A percentile compares a stretch with the other conserved stretches of the same genome.
Conservation (phyloP, 495 filamentous ascomycete species). For the Xanthoparmelia taractica region DNA sequence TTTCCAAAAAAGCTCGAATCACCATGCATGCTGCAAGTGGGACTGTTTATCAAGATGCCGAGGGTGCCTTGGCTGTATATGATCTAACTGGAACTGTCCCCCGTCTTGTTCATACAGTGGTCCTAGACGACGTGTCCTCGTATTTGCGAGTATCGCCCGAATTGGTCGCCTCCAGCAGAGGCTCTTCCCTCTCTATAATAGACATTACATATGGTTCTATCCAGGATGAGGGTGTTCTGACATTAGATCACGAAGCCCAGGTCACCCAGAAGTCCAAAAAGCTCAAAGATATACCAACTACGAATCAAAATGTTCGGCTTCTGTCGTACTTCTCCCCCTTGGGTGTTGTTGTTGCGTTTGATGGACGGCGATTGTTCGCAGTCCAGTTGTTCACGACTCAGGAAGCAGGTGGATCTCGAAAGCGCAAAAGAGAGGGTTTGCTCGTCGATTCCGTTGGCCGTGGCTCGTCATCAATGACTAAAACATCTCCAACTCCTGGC, state of each 20-base stretch:
- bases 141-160: constrained; percentile 21
- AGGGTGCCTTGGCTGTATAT: constrained; percentile 14
- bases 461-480: constrained; percentile 28
- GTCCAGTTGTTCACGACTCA: constrained; percentile 38
- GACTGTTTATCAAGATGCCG: constrained; percentile 17
- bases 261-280: not conserved
- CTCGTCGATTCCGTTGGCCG: constrained; percentile 65
- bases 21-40: constrained; percentile 18
- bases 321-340: constrained; percentile 44
- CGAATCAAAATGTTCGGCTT: constrained; percentile 24
- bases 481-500: not conserved
- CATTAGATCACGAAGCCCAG: not conserved
- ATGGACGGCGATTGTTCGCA: constrained; percentile 41
- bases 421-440: constrained; percentile 57
- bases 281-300: not conserved
- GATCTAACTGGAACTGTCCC: constrained; percentile 18
- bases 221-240: constrained; percentile 16
- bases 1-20: constrained; percentile 8
- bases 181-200: constrained; percentile 15
- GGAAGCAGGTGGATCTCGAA: constrained; percentile 34
- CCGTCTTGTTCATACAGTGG: constrained; percentile 10
- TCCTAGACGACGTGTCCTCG: constrained; percentile 5
- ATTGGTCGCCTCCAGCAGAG: constrained; percentile 13
- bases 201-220: constrained; percentile 19
- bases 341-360: constrained; percentile 43